Base-by-base conservation (phyloP, 257 asterid species). In the Ehretia macrophylla region DNA sequence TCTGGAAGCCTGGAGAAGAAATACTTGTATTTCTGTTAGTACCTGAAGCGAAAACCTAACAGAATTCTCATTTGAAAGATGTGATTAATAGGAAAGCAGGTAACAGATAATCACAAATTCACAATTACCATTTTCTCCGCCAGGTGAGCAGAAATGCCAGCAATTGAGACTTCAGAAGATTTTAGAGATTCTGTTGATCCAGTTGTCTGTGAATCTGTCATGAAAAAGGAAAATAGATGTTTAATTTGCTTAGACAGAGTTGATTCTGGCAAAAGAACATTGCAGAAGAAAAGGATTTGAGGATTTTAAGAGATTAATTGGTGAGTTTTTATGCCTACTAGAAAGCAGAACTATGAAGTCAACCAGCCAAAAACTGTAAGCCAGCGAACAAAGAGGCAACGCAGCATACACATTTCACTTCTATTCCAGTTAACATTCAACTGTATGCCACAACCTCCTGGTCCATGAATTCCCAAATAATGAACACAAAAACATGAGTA, bases 161-260 rank as follows among this genome's bases (percentile, higher is more conserved):
- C 50, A 67, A 70, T 56, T 20, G 20, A 14, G 38, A 56, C n/a
- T 44, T 52, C 48, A 8, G 51, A 48, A 18, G 46, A 32, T 67
- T 65, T 65, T 53, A 66, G 51, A 23, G 55, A 56, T 27, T 58
- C 69, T 1, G 63, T 32, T 40, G 59, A 42, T 18, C 62, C 74
- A 51, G 56, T 58, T 37, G 64, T 62, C 40, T 22, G 54, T 62
- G 56, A 58, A 62, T 53, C 80, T 79, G 81, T 53, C 46, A 60
- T 6, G 68, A 51, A 14, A 20, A 62, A 58, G 14, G 27, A 53
- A 32, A 65, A 50, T 38, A 18, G 21, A 32, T 27, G 4, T n/a
- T 27, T 27, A 53, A 16, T 23, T 8, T 16, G 11, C 14, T 10
- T 8, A 38, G 46, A 53, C 14, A 18, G 32, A 27, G 6, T 6